These are phyloP conservation scores for Diplodia intermedia DNA, from an alignment of 2,329 filamentous ascomycete species.

Conservation along the genomic window DNA sequence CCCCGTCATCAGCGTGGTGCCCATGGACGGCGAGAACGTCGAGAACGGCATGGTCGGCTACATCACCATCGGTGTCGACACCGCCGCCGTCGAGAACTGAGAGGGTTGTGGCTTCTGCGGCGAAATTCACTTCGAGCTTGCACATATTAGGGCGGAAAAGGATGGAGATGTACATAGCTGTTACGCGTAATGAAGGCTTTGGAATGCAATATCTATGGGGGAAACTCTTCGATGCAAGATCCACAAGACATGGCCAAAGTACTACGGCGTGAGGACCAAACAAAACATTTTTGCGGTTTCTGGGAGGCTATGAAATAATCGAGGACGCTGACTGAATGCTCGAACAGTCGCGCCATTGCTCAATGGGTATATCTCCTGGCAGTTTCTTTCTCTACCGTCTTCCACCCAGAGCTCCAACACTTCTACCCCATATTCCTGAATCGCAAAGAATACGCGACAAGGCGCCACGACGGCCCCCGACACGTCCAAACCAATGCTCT, in stretches of 20 bases:
- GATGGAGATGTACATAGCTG: too few relatives aligned
- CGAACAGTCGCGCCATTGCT: neutral
- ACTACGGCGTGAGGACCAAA: too few relatives aligned
- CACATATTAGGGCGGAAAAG: too few relatives aligned
- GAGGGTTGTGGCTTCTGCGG: neutral
- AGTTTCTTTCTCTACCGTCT: neutral
- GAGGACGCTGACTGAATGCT: neutral
- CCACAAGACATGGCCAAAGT: too few relatives aligned
- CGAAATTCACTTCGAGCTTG: too few relatives aligned
- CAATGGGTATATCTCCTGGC: neutral
- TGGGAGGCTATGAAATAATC: too few relatives aligned
- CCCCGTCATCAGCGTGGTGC: slow-evolving; percentile 40
- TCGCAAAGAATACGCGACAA: neutral
- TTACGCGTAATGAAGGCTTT: too few relatives aligned
- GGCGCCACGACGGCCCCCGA: neutral
- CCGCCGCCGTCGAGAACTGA: slow-evolving; percentile 9
- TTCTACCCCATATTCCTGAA: neutral
- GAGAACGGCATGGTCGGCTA: slow-evolving; percentile 49
- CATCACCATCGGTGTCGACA: slow-evolving; percentile 46
- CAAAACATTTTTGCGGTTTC: too few relatives aligned
- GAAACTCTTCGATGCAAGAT: too few relatives aligned
- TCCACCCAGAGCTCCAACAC: neutral
- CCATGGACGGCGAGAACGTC: slow-evolving; percentile 45
- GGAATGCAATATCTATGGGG: too few relatives aligned
- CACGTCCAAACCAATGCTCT: neutral